phyloP scores from a whole-genome alignment of 1,284 basidiomycete genomes.

The Ganoderma leucocontextum region DNA sequence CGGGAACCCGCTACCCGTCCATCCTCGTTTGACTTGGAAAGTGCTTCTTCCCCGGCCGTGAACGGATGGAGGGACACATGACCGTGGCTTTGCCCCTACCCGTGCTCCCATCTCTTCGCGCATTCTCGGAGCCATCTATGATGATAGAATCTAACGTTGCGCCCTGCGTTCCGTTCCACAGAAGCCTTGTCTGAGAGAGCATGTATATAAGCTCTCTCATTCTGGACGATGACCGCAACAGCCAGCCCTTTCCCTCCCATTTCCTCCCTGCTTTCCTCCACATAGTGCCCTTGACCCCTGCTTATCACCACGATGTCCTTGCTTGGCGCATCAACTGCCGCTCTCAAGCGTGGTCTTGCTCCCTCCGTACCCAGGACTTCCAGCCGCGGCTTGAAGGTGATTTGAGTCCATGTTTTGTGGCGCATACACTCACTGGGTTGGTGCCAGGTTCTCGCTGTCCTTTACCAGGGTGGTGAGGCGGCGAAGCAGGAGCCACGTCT shows the following conservation, averaged over 20 bases:
- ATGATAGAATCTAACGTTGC: background rate
- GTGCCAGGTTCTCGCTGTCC: conserved; percentile 79
- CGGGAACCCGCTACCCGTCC: background rate
- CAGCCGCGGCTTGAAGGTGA: conserved; percentile 35
- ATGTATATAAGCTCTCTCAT: conserved; percentile 1
- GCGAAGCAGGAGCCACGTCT: conserved; percentile 86
- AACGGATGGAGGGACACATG: background rate
- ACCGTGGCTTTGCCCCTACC: background rate
- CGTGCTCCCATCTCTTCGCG: background rate
- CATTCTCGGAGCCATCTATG: background rate
- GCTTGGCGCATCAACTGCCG: conserved; percentile 24
- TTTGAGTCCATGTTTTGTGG: background rate
- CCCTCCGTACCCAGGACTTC: conserved; percentile 15
- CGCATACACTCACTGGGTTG: background rate
- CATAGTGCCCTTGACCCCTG: background rate
- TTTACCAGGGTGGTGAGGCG: conserved; percentile 79
- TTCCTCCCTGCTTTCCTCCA: background rate
- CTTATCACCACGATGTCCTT: conserved; percentile 20
- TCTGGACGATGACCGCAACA: background rate
- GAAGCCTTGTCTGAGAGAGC: background rate
- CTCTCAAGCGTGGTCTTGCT: conserved; percentile 23
- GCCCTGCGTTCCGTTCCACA: background rate
- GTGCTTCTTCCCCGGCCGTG: conserved; percentile 1
- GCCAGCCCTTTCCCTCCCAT: background rate
- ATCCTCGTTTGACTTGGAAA: background rate